Conservation (phyloP, 805 yeast species). For the Scheffersomyces stipitis region DNA sequence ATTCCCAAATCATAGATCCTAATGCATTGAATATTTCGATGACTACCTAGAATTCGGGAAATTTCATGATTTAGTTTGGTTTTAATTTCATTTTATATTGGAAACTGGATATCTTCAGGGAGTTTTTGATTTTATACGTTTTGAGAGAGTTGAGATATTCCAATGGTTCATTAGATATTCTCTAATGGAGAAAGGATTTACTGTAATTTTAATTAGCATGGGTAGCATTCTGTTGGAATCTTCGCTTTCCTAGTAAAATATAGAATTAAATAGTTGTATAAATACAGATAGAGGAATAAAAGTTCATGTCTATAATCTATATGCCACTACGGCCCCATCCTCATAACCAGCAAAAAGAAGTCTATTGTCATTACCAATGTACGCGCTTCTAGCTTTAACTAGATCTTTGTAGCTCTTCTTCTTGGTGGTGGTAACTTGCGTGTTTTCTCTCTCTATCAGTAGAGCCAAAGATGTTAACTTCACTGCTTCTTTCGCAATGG, state of each 20-base stretch:
- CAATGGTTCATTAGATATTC: no score
- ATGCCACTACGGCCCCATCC: slow-evolving; percentile 53
- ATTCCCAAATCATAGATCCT: slow-evolving; percentile 12
- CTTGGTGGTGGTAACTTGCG: not conserved
- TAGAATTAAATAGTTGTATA: no score
- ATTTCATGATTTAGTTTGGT: no score
- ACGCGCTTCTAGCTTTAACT: slow-evolving; percentile 10
- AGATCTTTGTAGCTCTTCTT: slow-evolving; percentile 9
- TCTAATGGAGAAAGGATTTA: no score
- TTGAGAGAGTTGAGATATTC: no score
- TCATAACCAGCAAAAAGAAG: slow-evolving; percentile 52
- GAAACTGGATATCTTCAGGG: no score
- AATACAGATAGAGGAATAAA: no score
- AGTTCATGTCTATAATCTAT: slow-evolving; percentile 13
- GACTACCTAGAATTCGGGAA: slow-evolving; percentile 8
- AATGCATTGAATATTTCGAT: slow-evolving; percentile 9
- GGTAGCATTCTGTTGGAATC: no score
- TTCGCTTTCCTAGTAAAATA: no score
- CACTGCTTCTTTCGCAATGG: not conserved
- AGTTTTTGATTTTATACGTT: no score
- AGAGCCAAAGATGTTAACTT: not conserved
- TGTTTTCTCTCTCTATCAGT: not conserved
- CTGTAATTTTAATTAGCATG: no score
- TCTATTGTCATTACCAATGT: slow-evolving; percentile 7
- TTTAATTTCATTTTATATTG: no score